Evolutionary conservation across 192 early-diverging fungal species (phyloP).

Genomic region (Linnemannia elongata): DNA sequence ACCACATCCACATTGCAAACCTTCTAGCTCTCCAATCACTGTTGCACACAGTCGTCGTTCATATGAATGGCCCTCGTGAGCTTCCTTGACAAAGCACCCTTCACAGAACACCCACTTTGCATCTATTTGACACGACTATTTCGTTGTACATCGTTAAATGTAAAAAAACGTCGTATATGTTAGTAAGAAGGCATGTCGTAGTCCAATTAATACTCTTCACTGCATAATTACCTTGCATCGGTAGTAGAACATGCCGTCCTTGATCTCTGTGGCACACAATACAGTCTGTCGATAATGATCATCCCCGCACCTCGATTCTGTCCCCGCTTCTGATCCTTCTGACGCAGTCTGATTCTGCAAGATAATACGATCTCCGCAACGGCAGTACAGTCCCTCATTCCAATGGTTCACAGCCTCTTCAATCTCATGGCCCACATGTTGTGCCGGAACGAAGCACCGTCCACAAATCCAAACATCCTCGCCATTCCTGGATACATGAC

Average conservation of each 20-base stretch:
- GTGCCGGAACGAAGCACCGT: constrained; percentile 29
- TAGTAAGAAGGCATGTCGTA: background rate
- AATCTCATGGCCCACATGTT: constrained; percentile 23
- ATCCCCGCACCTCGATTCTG: constrained; percentile 11
- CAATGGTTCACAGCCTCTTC: constrained; percentile 13
- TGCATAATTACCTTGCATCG: constrained; percentile 25
- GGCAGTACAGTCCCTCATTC: constrained; percentile 44
- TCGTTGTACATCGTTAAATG: background rate
- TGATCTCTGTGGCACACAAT: constrained; percentile 36
- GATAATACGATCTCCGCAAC: constrained; percentile 29
- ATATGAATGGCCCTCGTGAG: constrained; percentile 33
- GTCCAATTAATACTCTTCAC: background rate
- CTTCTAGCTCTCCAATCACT: background rate
- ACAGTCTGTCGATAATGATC: constrained; percentile 50
- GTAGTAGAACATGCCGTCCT: constrained; percentile 39
- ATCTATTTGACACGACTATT: constrained; percentile 45
- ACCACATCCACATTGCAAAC: constrained; percentile 29
- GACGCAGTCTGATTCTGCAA: background rate
- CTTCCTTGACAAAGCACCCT: constrained; percentile 39
- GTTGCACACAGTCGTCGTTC: constrained; percentile 16
- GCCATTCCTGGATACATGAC: constrained; percentile 1
- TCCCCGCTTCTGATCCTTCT: background rate
- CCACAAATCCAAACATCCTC: constrained; percentile 46
- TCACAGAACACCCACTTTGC: constrained; percentile 30
- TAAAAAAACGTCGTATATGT: background rate